A percentile compares a stretch with the other conserved stretches of the same genome.
Evolutionary conservation across 1,284 basidiomycete species (phyloP).

Genomic region (Ceratobasidium sp.): DNA sequence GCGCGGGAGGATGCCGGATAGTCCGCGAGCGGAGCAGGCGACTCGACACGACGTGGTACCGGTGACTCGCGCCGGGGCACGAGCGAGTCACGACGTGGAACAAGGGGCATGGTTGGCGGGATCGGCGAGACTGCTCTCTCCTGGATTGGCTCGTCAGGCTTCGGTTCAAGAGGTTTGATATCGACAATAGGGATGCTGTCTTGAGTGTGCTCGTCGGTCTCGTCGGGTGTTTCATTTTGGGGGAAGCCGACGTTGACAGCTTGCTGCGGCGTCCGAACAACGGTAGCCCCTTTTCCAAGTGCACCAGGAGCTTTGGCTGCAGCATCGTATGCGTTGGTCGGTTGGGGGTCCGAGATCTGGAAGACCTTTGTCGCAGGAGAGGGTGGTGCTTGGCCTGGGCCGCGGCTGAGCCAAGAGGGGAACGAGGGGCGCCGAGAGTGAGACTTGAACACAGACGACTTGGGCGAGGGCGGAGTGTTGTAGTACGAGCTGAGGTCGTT

Average conservation of each 20-base stretch:
- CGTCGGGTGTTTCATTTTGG: neutral
- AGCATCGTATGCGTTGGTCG: constrained; percentile 49
- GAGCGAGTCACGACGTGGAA: constrained; percentile 13
- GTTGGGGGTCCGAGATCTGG: constrained; percentile 68
- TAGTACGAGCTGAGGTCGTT: neutral
- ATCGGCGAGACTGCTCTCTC: neutral
- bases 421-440: constrained; percentile 39
- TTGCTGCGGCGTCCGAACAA: constrained; percentile 78
- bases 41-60: neutral
- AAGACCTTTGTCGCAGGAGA: constrained; percentile 55
- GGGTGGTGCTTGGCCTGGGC: constrained; percentile 45
- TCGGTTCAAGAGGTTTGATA: constrained; percentile 47
- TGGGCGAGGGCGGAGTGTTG: constrained; percentile 18
- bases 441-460: constrained; percentile 22
- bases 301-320: constrained; percentile 54
- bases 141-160: neutral
- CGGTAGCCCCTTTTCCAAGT: constrained; percentile 69
- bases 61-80: constrained; percentile 41
- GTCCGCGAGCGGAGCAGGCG: neutral
- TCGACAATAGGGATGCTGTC: neutral
- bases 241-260: constrained; percentile 54
- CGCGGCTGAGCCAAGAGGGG: constrained; percentile 47
- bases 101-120: neutral
- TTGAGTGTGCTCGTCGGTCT: constrained; percentile 17
- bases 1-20: neutral